These are phyloP conservation scores for Dothideomycetidae sp. DNA, from an alignment of 2,329 filamentous ascomycete species.

Conservation along the genomic window DNA sequence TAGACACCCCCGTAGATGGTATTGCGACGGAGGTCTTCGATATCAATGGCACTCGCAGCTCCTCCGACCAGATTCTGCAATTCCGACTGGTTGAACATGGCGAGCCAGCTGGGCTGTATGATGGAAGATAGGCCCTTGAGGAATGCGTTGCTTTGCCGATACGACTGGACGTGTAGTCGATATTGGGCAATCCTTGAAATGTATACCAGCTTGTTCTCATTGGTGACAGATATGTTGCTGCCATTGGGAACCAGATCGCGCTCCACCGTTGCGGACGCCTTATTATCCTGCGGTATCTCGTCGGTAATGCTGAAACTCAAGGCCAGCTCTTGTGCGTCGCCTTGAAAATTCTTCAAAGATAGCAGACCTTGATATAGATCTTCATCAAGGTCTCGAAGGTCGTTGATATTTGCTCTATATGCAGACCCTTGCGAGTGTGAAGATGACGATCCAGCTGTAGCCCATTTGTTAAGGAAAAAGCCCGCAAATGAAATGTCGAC, in stretches of 20 bases:
- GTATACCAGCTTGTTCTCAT: conserved; percentile 86
- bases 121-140: conserved; percentile 73
- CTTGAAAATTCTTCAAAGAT: conserved; percentile 69
- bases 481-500: conserved; percentile 85
- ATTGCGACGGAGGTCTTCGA: conserved; percentile 70
- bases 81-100: conserved; percentile 96
- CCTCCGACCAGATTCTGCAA: conserved; percentile 87
- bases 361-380: conserved; percentile 76
- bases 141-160: conserved; percentile 73
- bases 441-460: conserved; percentile 52
- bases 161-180: conserved; percentile 66
- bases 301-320: conserved; percentile 87
- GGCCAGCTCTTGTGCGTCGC: conserved; percentile 64
- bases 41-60: conserved; percentile 70
- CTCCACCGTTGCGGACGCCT: conserved; percentile 46
- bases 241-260: conserved; percentile 65
- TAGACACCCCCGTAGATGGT: conserved; percentile 84
- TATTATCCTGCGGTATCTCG: conserved; percentile 30
- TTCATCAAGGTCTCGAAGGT: conserved; percentile 82
- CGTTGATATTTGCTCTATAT: conserved; percentile 88
- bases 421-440: conserved; percentile 51
- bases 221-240: conserved; percentile 65
- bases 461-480: conserved; percentile 95
- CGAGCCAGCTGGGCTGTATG: conserved; percentile 83
- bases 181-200: conserved; percentile 84